Base-by-base conservation (phyloP, 306 rosid species). In the Sechiopsis laciniata region DNA sequence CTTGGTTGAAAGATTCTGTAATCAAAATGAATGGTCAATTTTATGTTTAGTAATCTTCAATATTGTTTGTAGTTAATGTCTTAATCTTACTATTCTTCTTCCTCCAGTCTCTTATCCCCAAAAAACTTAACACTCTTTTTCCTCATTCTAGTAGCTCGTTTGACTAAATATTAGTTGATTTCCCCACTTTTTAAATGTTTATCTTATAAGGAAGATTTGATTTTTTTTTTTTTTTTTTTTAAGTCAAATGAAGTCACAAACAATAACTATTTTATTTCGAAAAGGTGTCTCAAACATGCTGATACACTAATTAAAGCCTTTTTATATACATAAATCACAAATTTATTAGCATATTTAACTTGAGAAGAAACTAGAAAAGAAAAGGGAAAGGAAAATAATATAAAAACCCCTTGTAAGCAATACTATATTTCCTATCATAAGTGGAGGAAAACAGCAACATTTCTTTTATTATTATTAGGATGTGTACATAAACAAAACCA, bases 401-500 rank as follows among this genome's bases (percentile, higher is more conserved):
- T 24, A 22, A 7, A 7, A 15, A 21, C 3, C 2, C 20, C 7
- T 13, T 51, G 73, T 68, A 68, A 48, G 51, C 10, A 22, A 22
- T 51, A 70, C 6, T 22, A 48, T 66, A 70, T 16, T 8, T 21
- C 5, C 21, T 48, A 48, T 50, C 10, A 42, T 68, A 14, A 68
- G 20, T 24, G 0, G 48, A 52, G 6, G 40, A 29, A 70, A 24
- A 52, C 15, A 50, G 4, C 26, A 70, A 14, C 10, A 51, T 13
- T 22, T 52, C 8, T 16, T 65, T 16, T 24, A 14, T 13, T 51
- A 22, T 24, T 70, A 42, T 70, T 70, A 24, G 55, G 45, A 70
- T 70, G 32, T 69, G 22, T 50, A 51, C 74, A 69, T 22, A 50
- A 65, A 45, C 21, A 45, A 69, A 42, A 42, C 48, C 74, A 65